phyloP scores from a whole-genome alignment of 2,329 filamentous ascomycete genomes.

The Bipolaris zeicola region DNA sequence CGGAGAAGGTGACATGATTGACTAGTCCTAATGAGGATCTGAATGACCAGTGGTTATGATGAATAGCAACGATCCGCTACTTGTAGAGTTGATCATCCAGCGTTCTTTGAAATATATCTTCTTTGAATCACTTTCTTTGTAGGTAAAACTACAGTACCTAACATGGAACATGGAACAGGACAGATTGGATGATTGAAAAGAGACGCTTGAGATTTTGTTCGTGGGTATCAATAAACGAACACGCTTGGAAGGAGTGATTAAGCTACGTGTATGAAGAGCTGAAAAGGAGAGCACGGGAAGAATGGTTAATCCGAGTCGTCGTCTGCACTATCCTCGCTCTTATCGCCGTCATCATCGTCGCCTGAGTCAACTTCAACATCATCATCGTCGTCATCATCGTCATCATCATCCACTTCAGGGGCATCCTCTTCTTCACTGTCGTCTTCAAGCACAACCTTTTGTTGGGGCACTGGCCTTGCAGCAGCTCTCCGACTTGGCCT shows the following conservation, averaged over 20 bases:
- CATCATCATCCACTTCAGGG: slow-evolving; percentile 21
- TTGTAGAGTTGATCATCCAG: background rate
- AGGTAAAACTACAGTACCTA: too few species aligned
- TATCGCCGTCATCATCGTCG: slow-evolving; percentile 20
- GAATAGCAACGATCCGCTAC: background rate
- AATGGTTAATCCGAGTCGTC: slow-evolving; percentile 33
- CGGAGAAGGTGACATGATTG: background rate
- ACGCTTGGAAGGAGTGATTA: background rate
- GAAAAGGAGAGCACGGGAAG: background rate
- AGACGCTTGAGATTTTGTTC: background rate
- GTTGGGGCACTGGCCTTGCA: slow-evolving; percentile 22
- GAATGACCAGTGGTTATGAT: background rate
- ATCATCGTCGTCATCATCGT: slow-evolving; percentile 25
- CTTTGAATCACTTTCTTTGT: background rate
- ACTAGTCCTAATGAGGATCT: background rate
- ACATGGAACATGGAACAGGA: too few species aligned
- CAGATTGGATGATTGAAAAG: background rate
- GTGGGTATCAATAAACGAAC: background rate
- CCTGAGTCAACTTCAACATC: slow-evolving; percentile 24
- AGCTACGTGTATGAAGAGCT: background rate
- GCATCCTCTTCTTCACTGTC: slow-evolving; percentile 32
- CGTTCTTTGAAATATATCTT: background rate
- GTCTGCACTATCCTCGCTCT: slow-evolving; percentile 19
- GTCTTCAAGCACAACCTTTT: slow-evolving; percentile 31
- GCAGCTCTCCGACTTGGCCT: slow-evolving; percentile 37